Evolutionary conservation across 805 yeast genomes (phyloP).

Genomic region (Cephaloascus albidus): DNA sequence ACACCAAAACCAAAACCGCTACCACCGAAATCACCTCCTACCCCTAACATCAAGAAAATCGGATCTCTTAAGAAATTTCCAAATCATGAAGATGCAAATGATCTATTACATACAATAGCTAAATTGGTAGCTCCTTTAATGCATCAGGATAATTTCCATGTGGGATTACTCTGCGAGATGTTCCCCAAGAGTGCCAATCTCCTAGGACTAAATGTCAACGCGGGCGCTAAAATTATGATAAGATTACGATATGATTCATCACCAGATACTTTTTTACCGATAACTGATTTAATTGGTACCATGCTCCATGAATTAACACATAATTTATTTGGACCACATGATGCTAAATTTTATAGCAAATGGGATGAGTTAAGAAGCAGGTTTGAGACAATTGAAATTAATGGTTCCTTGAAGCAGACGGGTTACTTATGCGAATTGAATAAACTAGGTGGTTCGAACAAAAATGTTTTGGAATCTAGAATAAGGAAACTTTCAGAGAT

Average conservation of each 20-base stretch:
- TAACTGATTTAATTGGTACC: conserved; percentile 65
- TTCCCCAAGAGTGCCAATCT: conserved; percentile 58
- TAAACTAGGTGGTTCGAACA: conserved; percentile 28
- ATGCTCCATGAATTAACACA: conserved; percentile 86
- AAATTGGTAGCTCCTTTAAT: conserved; percentile 70
- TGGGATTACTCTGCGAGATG: conserved; percentile 69
- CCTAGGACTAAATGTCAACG: conserved; percentile 76
- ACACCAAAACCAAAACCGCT: neutral
- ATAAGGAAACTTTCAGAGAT: conserved; percentile 27
- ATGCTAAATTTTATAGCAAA: conserved; percentile 54
- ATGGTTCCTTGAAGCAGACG: conserved; percentile 31
- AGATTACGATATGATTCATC: conserved; percentile 57
- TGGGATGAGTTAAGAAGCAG: conserved; percentile 53
- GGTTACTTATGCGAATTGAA: conserved; percentile 42
- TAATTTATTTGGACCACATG: conserved; percentile 74
- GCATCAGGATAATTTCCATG: conserved; percentile 55
- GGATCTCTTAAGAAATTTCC: conserved; percentile 25
- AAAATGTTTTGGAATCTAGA: conserved; percentile 34
- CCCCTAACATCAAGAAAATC: conserved; percentile 21
- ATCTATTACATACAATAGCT: conserved; percentile 61
- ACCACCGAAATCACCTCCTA: conserved; percentile 22
- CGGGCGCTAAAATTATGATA: conserved; percentile 63
- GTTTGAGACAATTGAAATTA: conserved; percentile 31
- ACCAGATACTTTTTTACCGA: conserved; percentile 44
- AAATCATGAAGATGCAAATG: conserved; percentile 28